Evolutionary conservation across 148 eudicot genomes (phyloP), one percentile per base, ranked within the genome.

Genomic region (Vaccinium vitisidaea): DNA sequence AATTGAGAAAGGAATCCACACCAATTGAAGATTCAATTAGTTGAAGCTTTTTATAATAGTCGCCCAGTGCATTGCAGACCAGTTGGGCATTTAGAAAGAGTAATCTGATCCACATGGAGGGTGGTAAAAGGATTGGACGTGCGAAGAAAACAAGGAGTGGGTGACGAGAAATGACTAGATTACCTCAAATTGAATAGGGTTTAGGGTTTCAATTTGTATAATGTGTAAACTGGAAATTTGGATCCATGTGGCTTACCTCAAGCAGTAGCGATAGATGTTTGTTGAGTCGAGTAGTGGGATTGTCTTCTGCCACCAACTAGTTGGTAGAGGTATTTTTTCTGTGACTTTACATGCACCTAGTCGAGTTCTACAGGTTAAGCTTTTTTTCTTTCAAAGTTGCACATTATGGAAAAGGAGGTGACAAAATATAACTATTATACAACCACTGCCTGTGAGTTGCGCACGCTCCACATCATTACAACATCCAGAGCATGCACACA

Each of bases 1-100:
- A 61, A 61, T 61, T 61, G 69, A 7, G 69, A 61, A 61, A 61
- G 8, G 69, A 61, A 61, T 61, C 69, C 69, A 61, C 8, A 63
- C 70, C 30, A 0, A 8, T 63, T 63, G 30, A 63, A 8, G 67
- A 63, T 63, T 63, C 30, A 23, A 63, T n/a, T 13, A 70, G 75
- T 18, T 18, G 18, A 27, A 70, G 3, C 75, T 43, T 70, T 69
- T 30, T 70, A 23, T 63, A 8, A 2, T n/a, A 27, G 70, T n/a
- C 2, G 70, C 30, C 12, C 70, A 63, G 71, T 65, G 71, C 14
- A 65, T 11, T 65, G 30, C 23, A 23, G 30, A 65, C 71, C 32
- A 65, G 71, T 65, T 65, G 71, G 71, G 71, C 71, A 65, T 65
- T 65, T 65, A 65, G 30, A 63, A 59, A n/a, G 27, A 65, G 27